Evolutionary conservation across 306 rosid genomes (phyloP), one percentile per base, ranked within the genome.

Genomic region (Rubus parviflorus): DNA sequence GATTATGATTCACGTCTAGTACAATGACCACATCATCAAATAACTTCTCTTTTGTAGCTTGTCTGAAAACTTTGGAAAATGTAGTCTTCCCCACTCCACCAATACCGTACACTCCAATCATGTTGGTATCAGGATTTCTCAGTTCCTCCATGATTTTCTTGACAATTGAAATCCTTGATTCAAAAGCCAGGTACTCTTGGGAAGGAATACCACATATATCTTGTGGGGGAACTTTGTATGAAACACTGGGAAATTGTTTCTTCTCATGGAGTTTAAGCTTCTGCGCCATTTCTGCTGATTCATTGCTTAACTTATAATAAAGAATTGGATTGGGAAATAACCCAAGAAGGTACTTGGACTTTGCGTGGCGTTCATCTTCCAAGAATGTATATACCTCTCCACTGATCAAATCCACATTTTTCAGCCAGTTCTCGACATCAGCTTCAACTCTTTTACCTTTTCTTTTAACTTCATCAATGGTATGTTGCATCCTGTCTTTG

Each of bases 51-150:
- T 30, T 68, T 0, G 0, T 53, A 19, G 75, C 81, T 46, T 70
- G 37, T 41, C 74, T 63, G 1, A 38, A 69, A 38, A 82, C 48
- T 60, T 73, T 48, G 2, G 15, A 78, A 7, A 81, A 52, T 35
- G 68, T 75, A 1, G 84, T 42, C 43, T 81, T 81, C 11, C 84
- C 84, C 0, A 81, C 85, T 4, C 85, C 85, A 25, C 77, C 78
- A 52, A 70, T 43, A 0, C 85, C 85, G 23, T 76, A 75, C 2
- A 77, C 78, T 6, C 76, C 78, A 52, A 77, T 65, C 65, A 56
- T 49, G n/a, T 61, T 54, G 37, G 52, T 61, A 56, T 40, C 48
- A 6, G 65, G 71, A 72, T 77, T 72, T 7, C 19, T 53, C 19
- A 82, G 8, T 41, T 76, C 85, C 19, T 77, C 72, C 51, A 72